These are phyloP conservation scores for Mimosa pudica DNA, from an alignment of 306 rosid genomes.

Conservation along the genomic window DNA sequence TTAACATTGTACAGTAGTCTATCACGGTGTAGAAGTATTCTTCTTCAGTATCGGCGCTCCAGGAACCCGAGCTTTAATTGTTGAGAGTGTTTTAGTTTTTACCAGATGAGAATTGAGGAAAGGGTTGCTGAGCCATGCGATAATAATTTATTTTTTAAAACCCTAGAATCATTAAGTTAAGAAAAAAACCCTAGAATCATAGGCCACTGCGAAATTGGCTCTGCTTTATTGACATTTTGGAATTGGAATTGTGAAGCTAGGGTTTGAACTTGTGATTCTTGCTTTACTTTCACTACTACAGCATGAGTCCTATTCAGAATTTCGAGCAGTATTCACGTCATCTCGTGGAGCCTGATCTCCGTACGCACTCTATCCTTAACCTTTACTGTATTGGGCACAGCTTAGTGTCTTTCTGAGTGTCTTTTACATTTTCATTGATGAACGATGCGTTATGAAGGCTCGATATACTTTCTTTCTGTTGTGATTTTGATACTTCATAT, in stretches of 20 bases:
- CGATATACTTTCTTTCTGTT: neutral
- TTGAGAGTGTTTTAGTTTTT: neutral
- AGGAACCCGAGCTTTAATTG: neutral
- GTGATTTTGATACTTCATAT: neutral
- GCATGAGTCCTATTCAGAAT: constrained; percentile 96
- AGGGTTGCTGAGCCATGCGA: neutral
- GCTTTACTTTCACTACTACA: constrained; percentile 15
- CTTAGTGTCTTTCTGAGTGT: neutral
- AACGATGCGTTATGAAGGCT: neutral
- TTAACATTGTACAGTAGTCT: neutral
- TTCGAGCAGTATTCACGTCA: constrained; percentile 88
- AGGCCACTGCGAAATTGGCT: neutral
- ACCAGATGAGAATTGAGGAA: neutral
- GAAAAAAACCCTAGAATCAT: constrained; percentile 46
- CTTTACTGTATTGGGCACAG: neutral
- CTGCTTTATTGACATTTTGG: neutral
- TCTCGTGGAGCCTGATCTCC: constrained; percentile 70
- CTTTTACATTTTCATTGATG: constrained; percentile 16
- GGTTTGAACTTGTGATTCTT: constrained; percentile 41
- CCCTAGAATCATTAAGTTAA: constrained; percentile 24
- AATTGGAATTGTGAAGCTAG: constrained; percentile 34
- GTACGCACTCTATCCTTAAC: constrained; percentile 48
- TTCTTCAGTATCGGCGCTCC: neutral
- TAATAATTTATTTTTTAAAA: constrained; percentile 17
- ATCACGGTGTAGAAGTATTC: neutral